Evolutionary conservation across 352 stramenopile genomes (phyloP).

Genomic region (Blastocystis sp.): DNA sequence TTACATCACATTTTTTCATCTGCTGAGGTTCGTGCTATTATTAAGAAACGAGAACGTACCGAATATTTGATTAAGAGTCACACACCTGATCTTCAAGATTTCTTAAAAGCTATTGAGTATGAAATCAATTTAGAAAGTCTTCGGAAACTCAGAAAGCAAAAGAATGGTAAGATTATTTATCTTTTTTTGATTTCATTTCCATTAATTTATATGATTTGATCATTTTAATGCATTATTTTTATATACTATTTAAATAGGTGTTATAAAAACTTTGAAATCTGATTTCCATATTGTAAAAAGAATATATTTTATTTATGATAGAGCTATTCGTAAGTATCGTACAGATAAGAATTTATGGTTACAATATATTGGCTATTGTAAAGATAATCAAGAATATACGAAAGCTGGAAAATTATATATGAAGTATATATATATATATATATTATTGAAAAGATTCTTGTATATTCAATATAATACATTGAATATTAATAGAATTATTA

Average conservation of each 20-base stretch:
- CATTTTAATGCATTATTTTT: too few relatives aligned
- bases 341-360: conserved; percentile 28
- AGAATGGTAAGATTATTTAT: neutral
- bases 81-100: conserved; percentile 15
- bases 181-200: too few relatives aligned
- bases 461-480: too few relatives aligned
- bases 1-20: conserved; percentile 24
- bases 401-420: conserved; percentile 1
- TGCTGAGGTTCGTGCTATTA: conserved; percentile 27
- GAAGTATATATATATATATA: neutral
- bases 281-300: conserved; percentile 9
- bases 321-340: conserved; percentile 15
- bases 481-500: too few relatives aligned
- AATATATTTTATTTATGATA: conserved; percentile 12
- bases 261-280: neutral
- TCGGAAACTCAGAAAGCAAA: conserved; percentile 19
- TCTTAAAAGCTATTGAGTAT: conserved; percentile 18
- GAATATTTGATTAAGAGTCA: conserved; percentile 26
- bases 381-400: neutral
- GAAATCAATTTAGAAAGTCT: conserved; percentile 32
- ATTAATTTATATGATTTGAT: too few relatives aligned
- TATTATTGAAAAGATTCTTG: too few relatives aligned
- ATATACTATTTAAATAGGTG: conserved; percentile 4
- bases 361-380: conserved; percentile 31
- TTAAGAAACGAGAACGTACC: conserved; percentile 22